A percentile compares a stretch with the other conserved stretches of the same genome.
Evolutionary conservation across 768 basidiomycete genomes (phyloP).

Genomic region (Boletus subcaerulescens): DNA sequence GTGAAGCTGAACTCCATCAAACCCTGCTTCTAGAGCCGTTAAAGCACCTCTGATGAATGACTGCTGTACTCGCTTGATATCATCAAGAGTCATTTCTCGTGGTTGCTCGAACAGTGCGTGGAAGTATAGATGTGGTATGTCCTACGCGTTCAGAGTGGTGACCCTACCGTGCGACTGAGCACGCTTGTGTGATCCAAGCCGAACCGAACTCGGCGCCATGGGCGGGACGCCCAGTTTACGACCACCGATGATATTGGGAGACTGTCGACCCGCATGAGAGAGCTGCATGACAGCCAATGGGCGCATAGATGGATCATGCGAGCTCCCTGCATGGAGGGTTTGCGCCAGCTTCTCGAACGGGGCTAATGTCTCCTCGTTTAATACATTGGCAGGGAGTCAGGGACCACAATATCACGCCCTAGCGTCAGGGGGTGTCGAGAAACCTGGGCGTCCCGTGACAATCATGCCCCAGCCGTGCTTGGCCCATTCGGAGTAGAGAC

Average conservation of each 20-base stretch:
- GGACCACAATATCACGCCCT: slow-evolving; percentile 70
- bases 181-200: slow-evolving; percentile 37
- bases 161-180: no score
- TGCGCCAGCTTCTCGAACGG: slow-evolving; percentile 52
- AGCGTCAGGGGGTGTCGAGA: slow-evolving; percentile 58
- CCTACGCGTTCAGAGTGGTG: no score
- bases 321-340: slow-evolving; percentile 43
- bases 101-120: slow-evolving; percentile 62
- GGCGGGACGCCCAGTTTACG: slow-evolving; percentile 59
- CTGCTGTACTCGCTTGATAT: slow-evolving; percentile 59
- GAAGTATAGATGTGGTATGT: slow-evolving; percentile 27
- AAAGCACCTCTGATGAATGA: slow-evolving; percentile 67
- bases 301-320: slow-evolving; percentile 6
- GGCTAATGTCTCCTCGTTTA: slow-evolving; percentile 42
- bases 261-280: slow-evolving; percentile 82
- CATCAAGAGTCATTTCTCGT: slow-evolving; percentile 49
- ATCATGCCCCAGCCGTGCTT: slow-evolving; percentile 82
- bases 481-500: slow-evolving; percentile 75
- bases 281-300: slow-evolving; percentile 75
- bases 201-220: slow-evolving; percentile 67
- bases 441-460: slow-evolving; percentile 82
- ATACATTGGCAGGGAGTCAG: no score
- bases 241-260: slow-evolving; percentile 67
- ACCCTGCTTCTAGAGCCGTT: slow-evolving; percentile 64
- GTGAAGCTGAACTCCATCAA: slow-evolving; percentile 87